Percentiles rank a stretch among this genome's conserved stretches.
These are phyloP conservation scores for Chlorophyllum brunneum DNA, from an alignment of 768 basidiomycete species.

Conservation along the genomic window DNA sequence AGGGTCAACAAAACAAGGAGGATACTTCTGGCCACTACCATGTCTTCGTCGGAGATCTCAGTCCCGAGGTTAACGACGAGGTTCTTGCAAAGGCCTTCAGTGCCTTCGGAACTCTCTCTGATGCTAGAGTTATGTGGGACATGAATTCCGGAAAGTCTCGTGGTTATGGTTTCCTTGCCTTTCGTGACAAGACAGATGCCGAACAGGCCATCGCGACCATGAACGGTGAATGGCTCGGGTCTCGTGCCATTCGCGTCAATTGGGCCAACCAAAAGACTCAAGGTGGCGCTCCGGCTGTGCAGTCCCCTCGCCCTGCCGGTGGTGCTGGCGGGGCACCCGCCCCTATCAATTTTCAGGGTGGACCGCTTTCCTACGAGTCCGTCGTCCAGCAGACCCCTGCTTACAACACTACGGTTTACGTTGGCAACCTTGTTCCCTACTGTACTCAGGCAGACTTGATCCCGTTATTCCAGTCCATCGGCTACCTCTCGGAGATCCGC, in stretches of 20 bases:
- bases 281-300: slow-evolving; percentile 39
- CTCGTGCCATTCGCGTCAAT: slow-evolving; percentile 97
- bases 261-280: slow-evolving; percentile 99
- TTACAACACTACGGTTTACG: slow-evolving; percentile 95
- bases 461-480: slow-evolving; percentile 97
- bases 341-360: slow-evolving; percentile 87
- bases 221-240: slow-evolving; percentile 99
- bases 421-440: slow-evolving; percentile 97
- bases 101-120: slow-evolving; percentile 94
- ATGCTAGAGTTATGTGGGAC: slow-evolving; percentile 99
- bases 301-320: slow-evolving; percentile 35
- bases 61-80: slow-evolving; percentile 97
- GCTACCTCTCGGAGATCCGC: slow-evolving; percentile 96
- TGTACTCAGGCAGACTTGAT: slow-evolving; percentile 97
- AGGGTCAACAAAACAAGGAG: slow-evolving; percentile 97
- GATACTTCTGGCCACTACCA: slow-evolving; percentile 97
- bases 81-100: slow-evolving; percentile 95
- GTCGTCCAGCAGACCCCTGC: slow-evolving; percentile 91
- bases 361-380: slow-evolving; percentile 87
- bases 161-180: slow-evolving; percentile 97
- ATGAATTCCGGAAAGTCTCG: slow-evolving; percentile 99
- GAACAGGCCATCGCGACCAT: slow-evolving; percentile 99
- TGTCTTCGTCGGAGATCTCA: slow-evolving; percentile 99
- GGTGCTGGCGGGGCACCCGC: slow-evolving; percentile 68
- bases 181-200: slow-evolving; percentile 98